These are phyloP conservation scores for Voacanga thouarsii DNA, from an alignment of 257 asterid genomes.

Conservation along the genomic window DNA sequence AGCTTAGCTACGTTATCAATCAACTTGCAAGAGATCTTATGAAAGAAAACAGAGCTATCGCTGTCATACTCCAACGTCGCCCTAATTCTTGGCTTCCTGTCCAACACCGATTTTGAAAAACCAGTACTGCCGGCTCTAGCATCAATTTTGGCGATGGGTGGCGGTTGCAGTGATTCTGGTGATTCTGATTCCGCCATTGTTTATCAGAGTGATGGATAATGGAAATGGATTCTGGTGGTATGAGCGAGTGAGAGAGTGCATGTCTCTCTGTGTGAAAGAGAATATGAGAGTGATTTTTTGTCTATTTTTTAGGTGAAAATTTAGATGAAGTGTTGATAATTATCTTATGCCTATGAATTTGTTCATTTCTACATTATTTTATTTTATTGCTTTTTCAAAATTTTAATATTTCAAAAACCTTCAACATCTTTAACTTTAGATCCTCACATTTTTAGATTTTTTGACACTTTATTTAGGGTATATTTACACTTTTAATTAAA, in stretches of 20 bases:
- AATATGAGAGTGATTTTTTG: background rate
- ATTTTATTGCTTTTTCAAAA: too few relatives aligned
- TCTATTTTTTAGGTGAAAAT: slow-evolving; percentile 15
- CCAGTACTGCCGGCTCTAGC: background rate
- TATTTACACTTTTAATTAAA: too few relatives aligned
- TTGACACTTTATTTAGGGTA: too few relatives aligned
- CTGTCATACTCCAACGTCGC: slow-evolving; percentile 91
- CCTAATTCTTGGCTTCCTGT: slow-evolving; percentile 62
- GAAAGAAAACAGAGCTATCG: slow-evolving; percentile 64
- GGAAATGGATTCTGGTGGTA: background rate
- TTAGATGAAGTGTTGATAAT: background rate
- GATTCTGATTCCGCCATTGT: slow-evolving; percentile 24
- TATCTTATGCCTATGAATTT: background rate
- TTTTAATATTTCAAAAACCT: too few relatives aligned
- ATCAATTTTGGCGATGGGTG: background rate
- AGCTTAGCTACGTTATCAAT: slow-evolving; percentile 66
- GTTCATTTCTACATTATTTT: background rate
- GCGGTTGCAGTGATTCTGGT: slow-evolving; percentile 3
- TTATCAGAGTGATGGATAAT: background rate
- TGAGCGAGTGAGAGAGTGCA: background rate
- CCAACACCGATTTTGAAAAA: slow-evolving; percentile 5
- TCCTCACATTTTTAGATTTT: too few relatives aligned
- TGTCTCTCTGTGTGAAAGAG: background rate
- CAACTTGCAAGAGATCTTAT: slow-evolving; percentile 73
- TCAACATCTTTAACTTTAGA: too few relatives aligned